Conservation (phyloP, 192 early-diverging fungal genomes). For the Podila verticillata region DNA sequence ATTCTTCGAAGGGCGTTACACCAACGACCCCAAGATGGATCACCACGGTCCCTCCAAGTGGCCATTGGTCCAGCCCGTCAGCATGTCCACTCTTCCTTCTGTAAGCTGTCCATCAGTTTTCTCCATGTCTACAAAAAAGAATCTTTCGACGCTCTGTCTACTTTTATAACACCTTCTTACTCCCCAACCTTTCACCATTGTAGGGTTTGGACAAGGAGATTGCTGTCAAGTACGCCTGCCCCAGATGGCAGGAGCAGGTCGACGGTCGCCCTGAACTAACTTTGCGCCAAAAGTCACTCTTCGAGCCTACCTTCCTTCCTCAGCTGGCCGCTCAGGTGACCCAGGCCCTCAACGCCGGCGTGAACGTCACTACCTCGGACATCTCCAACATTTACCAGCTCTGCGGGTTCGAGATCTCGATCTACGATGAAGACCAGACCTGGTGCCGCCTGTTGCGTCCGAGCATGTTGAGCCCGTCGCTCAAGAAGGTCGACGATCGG, state of each 20-base stretch:
- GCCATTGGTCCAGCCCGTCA: constrained; percentile 27
- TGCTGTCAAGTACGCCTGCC: constrained; percentile 46
- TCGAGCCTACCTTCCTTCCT: constrained; percentile 12
- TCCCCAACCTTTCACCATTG: neutral
- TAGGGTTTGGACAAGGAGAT: constrained; percentile 37
- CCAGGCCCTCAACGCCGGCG: neutral
- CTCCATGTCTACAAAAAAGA: neutral
- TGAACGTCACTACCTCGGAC: constrained; percentile 33
- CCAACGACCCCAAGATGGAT: neutral
- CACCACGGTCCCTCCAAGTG: neutral
- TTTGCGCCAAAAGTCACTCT: neutral
- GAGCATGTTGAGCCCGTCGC: neutral
- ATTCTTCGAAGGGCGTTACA: constrained; percentile 13
- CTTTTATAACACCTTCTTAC: neutral
- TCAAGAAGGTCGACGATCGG: neutral
- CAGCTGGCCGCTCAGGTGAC: constrained; percentile 14
- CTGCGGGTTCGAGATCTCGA: constrained; percentile 31
- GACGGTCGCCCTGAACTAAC: constrained; percentile 5
- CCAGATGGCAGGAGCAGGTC: constrained; percentile 32
- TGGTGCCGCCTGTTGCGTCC: constrained; percentile 31
- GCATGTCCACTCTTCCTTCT: constrained; percentile 22
- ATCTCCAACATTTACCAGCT: constrained; percentile 16
- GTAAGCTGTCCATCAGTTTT: constrained; percentile 4
- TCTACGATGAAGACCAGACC: constrained; percentile 30
- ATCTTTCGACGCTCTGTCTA: neutral